phyloP scores from a whole-genome alignment of 805 yeast genomes.

The Candida pseudofarinosa region DNA sequence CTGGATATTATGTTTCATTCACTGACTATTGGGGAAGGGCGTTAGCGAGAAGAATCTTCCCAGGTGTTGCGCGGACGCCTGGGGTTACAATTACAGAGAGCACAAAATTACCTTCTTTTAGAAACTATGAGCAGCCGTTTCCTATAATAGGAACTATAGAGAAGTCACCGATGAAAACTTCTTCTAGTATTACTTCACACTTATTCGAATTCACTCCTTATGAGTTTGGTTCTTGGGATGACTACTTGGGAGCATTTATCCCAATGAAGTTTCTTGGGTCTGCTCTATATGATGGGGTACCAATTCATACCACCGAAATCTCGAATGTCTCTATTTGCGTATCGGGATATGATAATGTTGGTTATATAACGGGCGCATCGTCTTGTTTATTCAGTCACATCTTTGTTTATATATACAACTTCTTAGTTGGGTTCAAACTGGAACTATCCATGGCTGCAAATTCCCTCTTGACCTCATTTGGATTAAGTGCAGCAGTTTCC shows the following conservation, averaged over 20 bases:
- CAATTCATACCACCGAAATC: conserved; percentile 21
- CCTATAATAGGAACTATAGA: conserved; percentile 44
- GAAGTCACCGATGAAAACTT: conserved; percentile 28
- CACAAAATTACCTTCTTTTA: conserved; percentile 32
- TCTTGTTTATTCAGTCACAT: conserved; percentile 59
- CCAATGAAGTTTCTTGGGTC: conserved; percentile 54
- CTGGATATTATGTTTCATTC: conserved; percentile 54
- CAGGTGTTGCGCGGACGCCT: conserved; percentile 27
- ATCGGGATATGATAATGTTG: conserved; percentile 53
- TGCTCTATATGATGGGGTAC: conserved; percentile 38
- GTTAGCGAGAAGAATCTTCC: conserved; percentile 44
- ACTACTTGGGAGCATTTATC: conserved; percentile 41
- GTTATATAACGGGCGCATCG: conserved; percentile 60
- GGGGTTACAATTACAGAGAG: conserved; percentile 39
- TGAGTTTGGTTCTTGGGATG: conserved; percentile 70
- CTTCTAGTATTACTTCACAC: conserved; percentile 34
- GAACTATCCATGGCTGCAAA: conserved; percentile 30
- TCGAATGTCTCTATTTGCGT: conserved; percentile 36
- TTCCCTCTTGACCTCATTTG: conserved; percentile 40
- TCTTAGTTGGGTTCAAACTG: conserved; percentile 27
- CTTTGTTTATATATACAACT: conserved; percentile 45
- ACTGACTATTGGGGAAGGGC: conserved; percentile 73
- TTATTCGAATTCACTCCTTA: conserved; percentile 59
- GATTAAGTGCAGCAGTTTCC: conserved; percentile 30
- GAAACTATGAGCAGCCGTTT: conserved; percentile 40